A percentile compares a stretch with the other conserved stretches of the same genome.
These are phyloP conservation scores for Trichoderma gracile DNA, from an alignment of 2,329 filamentous ascomycete genomes.

Conservation along the genomic window DNA sequence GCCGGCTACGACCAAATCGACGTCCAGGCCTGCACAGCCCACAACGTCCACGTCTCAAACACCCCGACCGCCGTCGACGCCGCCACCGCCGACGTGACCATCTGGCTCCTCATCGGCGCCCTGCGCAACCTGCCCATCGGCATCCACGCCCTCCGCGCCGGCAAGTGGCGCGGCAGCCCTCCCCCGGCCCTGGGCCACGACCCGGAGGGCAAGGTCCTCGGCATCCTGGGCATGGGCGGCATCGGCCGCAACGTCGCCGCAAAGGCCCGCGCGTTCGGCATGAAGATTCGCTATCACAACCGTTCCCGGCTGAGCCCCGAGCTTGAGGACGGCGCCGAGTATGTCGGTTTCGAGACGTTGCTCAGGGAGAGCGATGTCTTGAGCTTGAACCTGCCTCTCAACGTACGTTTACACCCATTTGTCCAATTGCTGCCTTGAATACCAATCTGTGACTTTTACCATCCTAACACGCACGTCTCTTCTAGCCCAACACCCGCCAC, in stretches of 20 bases:
- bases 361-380: slow-evolving; percentile 71
- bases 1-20: slow-evolving; percentile 87
- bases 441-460: too few species aligned
- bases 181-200: slow-evolving; percentile 68
- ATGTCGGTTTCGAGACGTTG: slow-evolving; percentile 73
- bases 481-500: slow-evolving; percentile 64
- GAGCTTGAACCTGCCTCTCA: slow-evolving; percentile 78
- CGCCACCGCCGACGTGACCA: slow-evolving; percentile 76
- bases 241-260: slow-evolving; percentile 76
- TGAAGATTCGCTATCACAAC: slow-evolving; percentile 76
- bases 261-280: slow-evolving; percentile 74
- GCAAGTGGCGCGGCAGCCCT: slow-evolving; percentile 65
- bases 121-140: slow-evolving; percentile 70
- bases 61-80: slow-evolving; percentile 80
- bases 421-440: too few species aligned
- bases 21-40: slow-evolving; percentile 67
- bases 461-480: too few species aligned
- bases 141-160: slow-evolving; percentile 65
- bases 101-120: slow-evolving; percentile 80
- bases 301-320: slow-evolving; percentile 60
- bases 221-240: slow-evolving; percentile 83
- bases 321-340: slow-evolving; percentile 59
- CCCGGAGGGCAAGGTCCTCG: slow-evolving; percentile 74
- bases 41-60: slow-evolving; percentile 72
- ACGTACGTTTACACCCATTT: slow-evolving; percentile 63